Conservation (phyloP, 2,329 filamentous ascomycete genomes). For the Penicillium occitanis region DNA sequence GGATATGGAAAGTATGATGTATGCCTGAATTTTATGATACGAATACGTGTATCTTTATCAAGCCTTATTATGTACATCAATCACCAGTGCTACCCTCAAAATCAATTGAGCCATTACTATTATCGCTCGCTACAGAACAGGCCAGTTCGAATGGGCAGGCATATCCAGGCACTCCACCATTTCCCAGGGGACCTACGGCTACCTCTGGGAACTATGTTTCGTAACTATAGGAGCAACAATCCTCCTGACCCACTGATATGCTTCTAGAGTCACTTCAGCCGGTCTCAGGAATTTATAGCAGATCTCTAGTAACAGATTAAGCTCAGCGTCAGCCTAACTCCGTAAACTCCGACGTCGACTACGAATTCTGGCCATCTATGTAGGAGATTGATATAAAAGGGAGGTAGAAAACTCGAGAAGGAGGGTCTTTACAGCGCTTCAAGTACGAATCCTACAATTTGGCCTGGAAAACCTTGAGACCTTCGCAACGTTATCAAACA, state of each 20-base stretch:
- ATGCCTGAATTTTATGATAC: not conserved
- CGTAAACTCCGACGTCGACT: not conserved
- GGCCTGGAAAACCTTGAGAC: not conserved
- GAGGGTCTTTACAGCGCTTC: not conserved
- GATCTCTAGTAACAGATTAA: not conserved
- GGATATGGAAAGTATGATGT: not conserved
- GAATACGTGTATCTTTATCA: not conserved
- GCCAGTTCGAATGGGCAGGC: not conserved
- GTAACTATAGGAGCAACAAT: not conserved
- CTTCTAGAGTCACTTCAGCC: not conserved
- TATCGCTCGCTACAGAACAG: not conserved
- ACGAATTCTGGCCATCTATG: not conserved
- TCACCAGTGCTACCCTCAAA: not conserved
- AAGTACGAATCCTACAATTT: not conserved
- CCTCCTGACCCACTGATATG: not conserved
- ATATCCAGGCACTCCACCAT: not conserved
- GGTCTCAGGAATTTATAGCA: not conserved
- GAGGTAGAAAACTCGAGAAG: not conserved
- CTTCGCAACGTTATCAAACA: not conserved
- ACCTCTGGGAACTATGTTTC: not conserved
- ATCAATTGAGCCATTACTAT: not conserved
- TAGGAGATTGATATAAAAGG: not conserved
- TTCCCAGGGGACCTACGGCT: not conserved
- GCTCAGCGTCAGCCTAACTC: not conserved
- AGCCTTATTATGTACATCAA: not conserved